Percentiles rank a stretch among this genome's conserved stretches.
phyloP scores from a whole-genome alignment of 768 basidiomycete genomes.

The Podaxis pistillaris region DNA sequence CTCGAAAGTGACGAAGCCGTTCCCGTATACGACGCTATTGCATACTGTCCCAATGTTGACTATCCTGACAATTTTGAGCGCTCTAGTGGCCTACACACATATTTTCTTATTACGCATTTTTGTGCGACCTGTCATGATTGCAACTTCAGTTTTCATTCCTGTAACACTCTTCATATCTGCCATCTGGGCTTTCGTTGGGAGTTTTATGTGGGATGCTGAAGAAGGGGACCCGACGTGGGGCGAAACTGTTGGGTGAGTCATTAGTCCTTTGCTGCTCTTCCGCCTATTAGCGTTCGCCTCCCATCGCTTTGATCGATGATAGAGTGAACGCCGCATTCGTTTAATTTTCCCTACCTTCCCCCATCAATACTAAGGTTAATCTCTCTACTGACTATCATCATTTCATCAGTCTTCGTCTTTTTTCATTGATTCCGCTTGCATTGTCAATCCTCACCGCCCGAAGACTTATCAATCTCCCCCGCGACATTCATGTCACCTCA shows the following conservation, averaged over 20 bases:
- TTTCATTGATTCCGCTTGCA: conserved; percentile 71
- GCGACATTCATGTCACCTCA: conserved; percentile 66
- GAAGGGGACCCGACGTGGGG: conserved; percentile 69
- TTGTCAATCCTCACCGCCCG: conserved; percentile 71
- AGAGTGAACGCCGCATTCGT: background rate
- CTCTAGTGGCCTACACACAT: conserved; percentile 69
- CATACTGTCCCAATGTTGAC: conserved; percentile 78
- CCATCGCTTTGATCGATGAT: background rate
- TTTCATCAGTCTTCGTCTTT: conserved; percentile 62
- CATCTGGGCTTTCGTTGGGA: conserved; percentile 79
- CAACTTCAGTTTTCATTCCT: conserved; percentile 75
- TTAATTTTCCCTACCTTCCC: background rate
- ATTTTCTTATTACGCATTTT: conserved; percentile 77
- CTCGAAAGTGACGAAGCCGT: conserved; percentile 30
- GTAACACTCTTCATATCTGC: conserved; percentile 71
- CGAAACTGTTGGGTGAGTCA: conserved; percentile 71
- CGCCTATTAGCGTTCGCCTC: background rate
- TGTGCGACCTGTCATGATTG: conserved; percentile 80
- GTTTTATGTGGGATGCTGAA: conserved; percentile 56
- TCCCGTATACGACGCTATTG: conserved; percentile 70
- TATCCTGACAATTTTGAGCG: conserved; percentile 69
- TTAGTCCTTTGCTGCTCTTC: background rate
- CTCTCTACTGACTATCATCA: conserved; percentile 13
- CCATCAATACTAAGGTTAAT: background rate
- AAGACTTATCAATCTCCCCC: conserved; percentile 68